Conservation (phyloP, 805 yeast genomes). For the Candida koratica region DNA sequence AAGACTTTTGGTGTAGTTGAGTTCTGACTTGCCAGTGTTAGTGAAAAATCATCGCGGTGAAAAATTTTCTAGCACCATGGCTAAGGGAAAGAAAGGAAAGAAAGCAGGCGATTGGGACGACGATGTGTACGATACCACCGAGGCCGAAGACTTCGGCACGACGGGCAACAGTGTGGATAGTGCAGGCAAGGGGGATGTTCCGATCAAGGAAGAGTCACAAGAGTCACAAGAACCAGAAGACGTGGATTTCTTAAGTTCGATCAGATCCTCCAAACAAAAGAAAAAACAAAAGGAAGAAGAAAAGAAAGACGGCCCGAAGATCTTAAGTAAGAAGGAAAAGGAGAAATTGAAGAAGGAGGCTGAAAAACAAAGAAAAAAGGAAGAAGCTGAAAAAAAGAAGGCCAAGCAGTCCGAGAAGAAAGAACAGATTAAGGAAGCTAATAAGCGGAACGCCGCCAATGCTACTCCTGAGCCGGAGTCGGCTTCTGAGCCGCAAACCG, state of each 20-base stretch:
- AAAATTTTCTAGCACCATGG: conserved; percentile 32
- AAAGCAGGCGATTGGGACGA: conserved; percentile 79
- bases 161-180: conserved; percentile 32
- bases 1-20: too few relatives aligned
- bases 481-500: conserved; percentile 3
- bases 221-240: conserved; percentile 1
- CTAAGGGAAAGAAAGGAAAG: conserved; percentile 54
- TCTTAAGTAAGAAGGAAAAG: conserved; percentile 89
- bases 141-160: conserved; percentile 22
- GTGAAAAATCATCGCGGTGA: conserved; percentile 7
- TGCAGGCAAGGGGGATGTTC: conserved; percentile 29
- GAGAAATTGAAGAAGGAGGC: conserved; percentile 93
- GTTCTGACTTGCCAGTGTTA: background rate
- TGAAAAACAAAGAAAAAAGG: conserved; percentile 88
- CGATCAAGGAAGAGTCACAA: background rate
- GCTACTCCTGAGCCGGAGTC: conserved; percentile 31
- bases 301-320: conserved; percentile 57
- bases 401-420: conserved; percentile 59
- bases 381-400: conserved; percentile 82
- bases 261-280: conserved; percentile 75
- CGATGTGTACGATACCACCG: conserved; percentile 31
- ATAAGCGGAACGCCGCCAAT: conserved; percentile 40
- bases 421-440: conserved; percentile 50
- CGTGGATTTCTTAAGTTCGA: conserved; percentile 77
- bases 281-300: conserved; percentile 55